Evolutionary conservation across 2,329 filamentous ascomycete species (phyloP).

Genomic region (Colletotrichum agaves): DNA sequence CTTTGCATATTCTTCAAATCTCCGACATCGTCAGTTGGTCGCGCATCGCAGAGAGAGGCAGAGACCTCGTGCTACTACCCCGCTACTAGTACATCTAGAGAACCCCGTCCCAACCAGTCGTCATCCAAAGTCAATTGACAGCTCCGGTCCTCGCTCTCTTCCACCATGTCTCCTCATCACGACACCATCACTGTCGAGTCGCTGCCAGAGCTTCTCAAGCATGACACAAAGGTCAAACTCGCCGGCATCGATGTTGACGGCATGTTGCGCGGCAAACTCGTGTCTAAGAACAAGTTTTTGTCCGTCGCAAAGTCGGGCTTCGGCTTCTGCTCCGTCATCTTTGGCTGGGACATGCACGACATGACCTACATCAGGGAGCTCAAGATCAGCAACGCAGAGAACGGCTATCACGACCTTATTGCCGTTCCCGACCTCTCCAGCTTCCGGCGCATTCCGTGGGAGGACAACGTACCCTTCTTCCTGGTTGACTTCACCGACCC

Average conservation of each 20-base stretch:
- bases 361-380: constrained; percentile 88
- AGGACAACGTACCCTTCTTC: constrained; percentile 87
- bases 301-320: constrained; percentile 84
- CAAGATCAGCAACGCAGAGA: constrained; percentile 87
- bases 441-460: constrained; percentile 91
- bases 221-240: constrained; percentile 85
- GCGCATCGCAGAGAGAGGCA: constrained; percentile 5
- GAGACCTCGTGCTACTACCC: not conserved
- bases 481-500: constrained; percentile 86
- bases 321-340: constrained; percentile 93
- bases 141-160: constrained; percentile 13
- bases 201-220: constrained; percentile 72
- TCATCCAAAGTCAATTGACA: constrained; percentile 34
- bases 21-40: not conserved
- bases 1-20: not conserved
- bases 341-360: constrained; percentile 98
- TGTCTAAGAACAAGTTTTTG: constrained; percentile 93
- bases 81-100: not conserved
- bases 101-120: constrained; percentile 28
- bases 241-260: constrained; percentile 90
- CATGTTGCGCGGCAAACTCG: constrained; percentile 86
- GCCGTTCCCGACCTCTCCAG: constrained; percentile 82
- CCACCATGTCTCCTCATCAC: constrained; percentile 42
- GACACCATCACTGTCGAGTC: constrained; percentile 66
- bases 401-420: constrained; percentile 87